Percentiles rank a stretch among this genome's conserved stretches.
Conservation (phyloP, 192 early-diverging fungal species). For the Gamsiella multidivaricata region DNA sequence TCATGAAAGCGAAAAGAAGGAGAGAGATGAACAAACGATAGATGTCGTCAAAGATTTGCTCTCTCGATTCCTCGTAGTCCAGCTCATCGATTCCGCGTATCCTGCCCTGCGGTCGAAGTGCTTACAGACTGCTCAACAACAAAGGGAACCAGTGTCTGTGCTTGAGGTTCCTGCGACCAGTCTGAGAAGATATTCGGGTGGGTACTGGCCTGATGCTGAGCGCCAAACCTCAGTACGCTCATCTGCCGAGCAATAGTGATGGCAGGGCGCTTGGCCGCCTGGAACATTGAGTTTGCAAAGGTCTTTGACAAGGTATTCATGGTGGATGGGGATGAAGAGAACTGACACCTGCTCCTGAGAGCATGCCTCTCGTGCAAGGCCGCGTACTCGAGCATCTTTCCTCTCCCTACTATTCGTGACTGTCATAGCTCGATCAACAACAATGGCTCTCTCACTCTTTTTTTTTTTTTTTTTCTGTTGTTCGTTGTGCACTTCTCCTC, state of each 20-base stretch:
- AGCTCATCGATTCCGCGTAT: no score
- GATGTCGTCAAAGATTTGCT: no score
- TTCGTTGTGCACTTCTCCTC: neutral
- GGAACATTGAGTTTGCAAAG: no score
- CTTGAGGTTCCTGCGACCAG: constrained; percentile 42
- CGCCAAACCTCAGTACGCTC: constrained; percentile 3
- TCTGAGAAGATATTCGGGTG: constrained; percentile 26
- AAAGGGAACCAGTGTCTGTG: constrained; percentile 67
- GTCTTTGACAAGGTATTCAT: constrained; percentile 29
- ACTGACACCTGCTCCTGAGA: no score
- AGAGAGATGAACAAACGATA: neutral
- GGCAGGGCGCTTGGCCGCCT: constrained; percentile 11
- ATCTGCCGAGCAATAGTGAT: constrained; percentile 14
- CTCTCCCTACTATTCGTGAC: no score
- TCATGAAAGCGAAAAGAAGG: neutral
- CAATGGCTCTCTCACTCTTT: no score
- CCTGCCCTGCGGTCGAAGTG: no score
- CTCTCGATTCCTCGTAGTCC: no score
- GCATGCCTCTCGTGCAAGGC: no score
- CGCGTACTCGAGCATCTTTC: no score
- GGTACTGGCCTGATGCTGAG: constrained; percentile 3
- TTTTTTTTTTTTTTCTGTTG: constrained; percentile 19
- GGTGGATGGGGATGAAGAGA: no score
- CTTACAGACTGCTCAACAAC: constrained; percentile 74
- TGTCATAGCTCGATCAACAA: no score